Percentiles rank a stretch among this genome's conserved stretches.
Evolutionary conservation across 2,329 filamentous ascomycete genomes (phyloP).

Genomic region (Aureobasidium sp.): DNA sequence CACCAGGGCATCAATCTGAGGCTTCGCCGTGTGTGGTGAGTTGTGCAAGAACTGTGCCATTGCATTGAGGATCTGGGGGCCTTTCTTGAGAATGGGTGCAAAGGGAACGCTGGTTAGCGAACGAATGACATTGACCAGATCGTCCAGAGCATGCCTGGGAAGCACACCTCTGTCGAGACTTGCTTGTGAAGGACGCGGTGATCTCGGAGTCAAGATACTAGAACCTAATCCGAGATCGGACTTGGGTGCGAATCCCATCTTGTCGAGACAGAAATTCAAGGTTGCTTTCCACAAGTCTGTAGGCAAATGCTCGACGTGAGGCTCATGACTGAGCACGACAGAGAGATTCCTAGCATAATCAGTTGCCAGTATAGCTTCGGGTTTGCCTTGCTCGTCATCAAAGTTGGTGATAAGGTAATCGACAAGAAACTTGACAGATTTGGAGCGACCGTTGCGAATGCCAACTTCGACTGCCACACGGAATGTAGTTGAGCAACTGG

Average conservation of each 20-base stretch:
- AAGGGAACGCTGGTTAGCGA: constrained; percentile 25
- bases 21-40: constrained; percentile 46
- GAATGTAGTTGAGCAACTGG: constrained; percentile 61
- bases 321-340: constrained; percentile 59
- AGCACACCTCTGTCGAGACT: background rate
- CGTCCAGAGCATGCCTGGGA: constrained; percentile 22
- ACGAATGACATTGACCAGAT: constrained; percentile 24
- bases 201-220: constrained; percentile 20
- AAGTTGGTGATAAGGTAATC: constrained; percentile 75
- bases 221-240: constrained; percentile 5
- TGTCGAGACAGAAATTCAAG: constrained; percentile 61
- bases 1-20: constrained; percentile 66
- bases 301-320: constrained; percentile 73
- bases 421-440: constrained; percentile 69
- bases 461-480: constrained; percentile 65
- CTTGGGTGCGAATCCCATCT: constrained; percentile 35
- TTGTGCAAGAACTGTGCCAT: constrained; percentile 50
- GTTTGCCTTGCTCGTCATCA: constrained; percentile 50
- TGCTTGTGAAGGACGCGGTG: constrained; percentile 20
- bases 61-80: constrained; percentile 47
- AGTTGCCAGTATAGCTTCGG: constrained; percentile 60
- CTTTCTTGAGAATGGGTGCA: constrained; percentile 36
- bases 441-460: constrained; percentile 58
- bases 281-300: constrained; percentile 59
- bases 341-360: constrained; percentile 73